phyloP scores from a whole-genome alignment of 1,139 yeast genomes.

The Kodamaea alishanica region DNA sequence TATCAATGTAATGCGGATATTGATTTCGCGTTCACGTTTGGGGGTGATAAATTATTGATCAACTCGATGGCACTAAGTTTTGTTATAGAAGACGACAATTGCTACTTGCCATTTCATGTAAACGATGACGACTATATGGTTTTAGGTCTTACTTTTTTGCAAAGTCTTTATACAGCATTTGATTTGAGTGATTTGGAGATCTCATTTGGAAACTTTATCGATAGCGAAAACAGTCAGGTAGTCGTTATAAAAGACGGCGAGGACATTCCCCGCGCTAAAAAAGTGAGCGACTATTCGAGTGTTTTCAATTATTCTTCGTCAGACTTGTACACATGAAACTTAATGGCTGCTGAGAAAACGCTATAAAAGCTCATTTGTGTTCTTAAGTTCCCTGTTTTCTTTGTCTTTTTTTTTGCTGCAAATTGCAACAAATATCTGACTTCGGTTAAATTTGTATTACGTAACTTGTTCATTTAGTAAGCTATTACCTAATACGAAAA shows the following conservation, averaged over 20 bases:
- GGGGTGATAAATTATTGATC: conserved; percentile 1
- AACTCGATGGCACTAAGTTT: conserved; percentile 1
- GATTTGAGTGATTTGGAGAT: conserved; percentile 6
- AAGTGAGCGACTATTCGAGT: not conserved
- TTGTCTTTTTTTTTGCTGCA: too few species aligned
- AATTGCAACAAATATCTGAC: too few species aligned
- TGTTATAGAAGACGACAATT: not conserved
- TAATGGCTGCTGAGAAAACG: not conserved
- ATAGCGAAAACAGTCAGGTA: not conserved
- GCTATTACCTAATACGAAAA: too few species aligned
- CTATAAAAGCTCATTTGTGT: not conserved
- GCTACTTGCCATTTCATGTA: conserved; percentile 1
- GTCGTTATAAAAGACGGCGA: conserved; percentile 4
- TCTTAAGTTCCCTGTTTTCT: too few species aligned
- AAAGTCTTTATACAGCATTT: conserved; percentile 5
- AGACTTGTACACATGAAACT: not conserved
- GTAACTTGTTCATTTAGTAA: too few species aligned
- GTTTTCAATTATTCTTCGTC: conserved; percentile 1
- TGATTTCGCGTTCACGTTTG: conserved; percentile 3
- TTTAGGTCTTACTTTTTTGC: conserved; percentile 4
- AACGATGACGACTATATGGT: conserved; percentile 4
- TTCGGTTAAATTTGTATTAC: too few species aligned
- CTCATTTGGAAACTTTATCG: conserved; percentile 6
- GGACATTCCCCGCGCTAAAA: conserved; percentile 1
- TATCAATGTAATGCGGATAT: conserved; percentile 1